These are phyloP conservation scores for Laetiporus sulphureus DNA, from an alignment of 1,284 basidiomycete species.

Conservation along the genomic window DNA sequence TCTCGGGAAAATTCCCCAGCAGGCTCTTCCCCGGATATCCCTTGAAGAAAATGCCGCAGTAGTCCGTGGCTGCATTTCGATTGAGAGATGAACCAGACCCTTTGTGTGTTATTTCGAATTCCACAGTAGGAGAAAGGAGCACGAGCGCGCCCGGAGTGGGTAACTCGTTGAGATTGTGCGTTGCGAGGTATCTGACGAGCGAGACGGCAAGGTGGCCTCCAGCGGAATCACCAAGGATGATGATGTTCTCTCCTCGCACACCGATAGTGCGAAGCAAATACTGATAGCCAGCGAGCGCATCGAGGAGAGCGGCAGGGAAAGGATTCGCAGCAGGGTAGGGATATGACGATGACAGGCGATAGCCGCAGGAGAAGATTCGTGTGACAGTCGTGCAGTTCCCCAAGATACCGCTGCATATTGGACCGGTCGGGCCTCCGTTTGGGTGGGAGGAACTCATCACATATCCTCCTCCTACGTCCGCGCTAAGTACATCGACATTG, in stretches of 20 bases:
- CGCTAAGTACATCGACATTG: slow-evolving; percentile 5
- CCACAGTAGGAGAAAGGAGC: slow-evolving; percentile 34
- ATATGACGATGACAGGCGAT: slow-evolving; percentile 16
- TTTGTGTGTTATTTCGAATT: slow-evolving; percentile 23
- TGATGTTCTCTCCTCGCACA: slow-evolving; percentile 36
- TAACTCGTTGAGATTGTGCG: slow-evolving; percentile 11
- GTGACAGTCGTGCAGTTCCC: slow-evolving; percentile 9
- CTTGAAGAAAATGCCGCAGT: slow-evolving; percentile 8
- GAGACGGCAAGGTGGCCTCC: slow-evolving; percentile 68
- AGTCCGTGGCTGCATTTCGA: slow-evolving; percentile 13
- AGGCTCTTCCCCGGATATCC: slow-evolving; percentile 15
- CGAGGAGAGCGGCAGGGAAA: slow-evolving; percentile 39
- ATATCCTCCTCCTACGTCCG: too few species aligned
- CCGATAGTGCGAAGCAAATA: slow-evolving; percentile 31
- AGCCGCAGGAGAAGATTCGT: slow-evolving; percentile 32
- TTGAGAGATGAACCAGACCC: slow-evolving; percentile 12
- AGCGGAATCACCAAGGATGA: slow-evolving; percentile 65
- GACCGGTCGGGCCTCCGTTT: slow-evolving; percentile 2
- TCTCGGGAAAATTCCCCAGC: slow-evolving; percentile 17
- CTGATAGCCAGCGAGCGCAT: slow-evolving; percentile 33
- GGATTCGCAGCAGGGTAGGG: slow-evolving; percentile 21
- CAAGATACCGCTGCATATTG: slow-evolving; percentile 18
- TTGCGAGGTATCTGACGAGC: slow-evolving; percentile 37
- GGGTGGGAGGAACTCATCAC: slow-evolving; percentile 13
- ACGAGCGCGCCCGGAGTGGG: slow-evolving; percentile 31